Evolutionary conservation across 805 yeast genomes (phyloP).

Genomic region (Tetrapisispora arboricola): DNA sequence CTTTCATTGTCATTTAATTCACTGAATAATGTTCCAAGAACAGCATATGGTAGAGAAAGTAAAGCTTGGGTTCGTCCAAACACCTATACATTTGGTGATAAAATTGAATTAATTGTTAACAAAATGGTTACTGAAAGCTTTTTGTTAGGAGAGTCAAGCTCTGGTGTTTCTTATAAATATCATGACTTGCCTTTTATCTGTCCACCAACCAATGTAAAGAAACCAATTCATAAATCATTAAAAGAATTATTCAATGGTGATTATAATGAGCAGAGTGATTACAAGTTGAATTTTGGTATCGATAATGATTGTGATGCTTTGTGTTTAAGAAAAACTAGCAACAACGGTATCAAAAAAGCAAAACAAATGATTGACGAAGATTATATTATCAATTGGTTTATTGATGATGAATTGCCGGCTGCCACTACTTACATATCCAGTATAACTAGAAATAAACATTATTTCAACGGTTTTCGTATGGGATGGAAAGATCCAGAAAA

Average conservation of each 20-base stretch:
- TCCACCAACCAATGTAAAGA: constrained; percentile 46
- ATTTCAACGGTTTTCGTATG: constrained; percentile 78
- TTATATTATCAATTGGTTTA: constrained; percentile 72
- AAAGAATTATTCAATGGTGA: constrained; percentile 79
- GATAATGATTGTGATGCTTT: constrained; percentile 56
- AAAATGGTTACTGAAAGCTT: constrained; percentile 48
- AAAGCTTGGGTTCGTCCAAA: constrained; percentile 25
- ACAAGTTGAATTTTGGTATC: constrained; percentile 49
- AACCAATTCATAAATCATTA: constrained; percentile 55
- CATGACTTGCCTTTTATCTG: constrained; percentile 75
- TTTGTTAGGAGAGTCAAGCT: background rate
- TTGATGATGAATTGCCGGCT: constrained; percentile 72
- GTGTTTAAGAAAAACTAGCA: constrained; percentile 56
- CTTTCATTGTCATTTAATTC: background rate
- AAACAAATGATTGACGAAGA: constrained; percentile 53
- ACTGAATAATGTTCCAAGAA: constrained; percentile 1
- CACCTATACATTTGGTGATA: constrained; percentile 41
- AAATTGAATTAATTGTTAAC: constrained; percentile 61
- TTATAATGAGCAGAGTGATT: constrained; percentile 65
- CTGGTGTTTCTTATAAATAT: constrained; percentile 46
- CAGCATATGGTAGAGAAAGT: background rate
- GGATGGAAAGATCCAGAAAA: constrained; percentile 49
- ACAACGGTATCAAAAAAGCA: constrained; percentile 44
- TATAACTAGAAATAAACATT: constrained; percentile 52
- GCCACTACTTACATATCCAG: constrained; percentile 70